Base-by-base conservation (phyloP, 371 early-diverging fungal species). In the Mortierella sp. region DNA sequence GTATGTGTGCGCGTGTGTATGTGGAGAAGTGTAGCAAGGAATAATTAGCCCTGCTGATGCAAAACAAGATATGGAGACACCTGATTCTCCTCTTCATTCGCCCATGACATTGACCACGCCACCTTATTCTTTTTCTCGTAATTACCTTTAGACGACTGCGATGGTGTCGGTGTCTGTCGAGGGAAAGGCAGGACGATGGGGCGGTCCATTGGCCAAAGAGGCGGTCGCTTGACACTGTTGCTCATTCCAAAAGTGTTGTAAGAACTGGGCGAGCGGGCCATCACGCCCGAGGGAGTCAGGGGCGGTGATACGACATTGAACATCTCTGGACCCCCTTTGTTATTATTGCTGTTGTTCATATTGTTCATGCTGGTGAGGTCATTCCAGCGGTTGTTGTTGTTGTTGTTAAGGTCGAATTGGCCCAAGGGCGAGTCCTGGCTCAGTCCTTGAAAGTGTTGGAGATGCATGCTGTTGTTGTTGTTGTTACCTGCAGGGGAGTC, bases 181-280 rank as follows among this genome's bases (percentile, higher is more conserved):
- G 86, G 82, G 43, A 86, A 81, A 5, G 86, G 86, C 74, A 81
- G n/a, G 59, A 53, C 24, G 3, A 79, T 77, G 16, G 77, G 53
- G 24, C 86, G 81, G 48, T 86, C 86, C 79, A 86, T 81, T 31
- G 86, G 86, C 86, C 86, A 86, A 19, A 81, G 53, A 9, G 82
- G 86, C 0, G 86, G 86, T 69, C 86, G 69, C 54, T 86, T 86
- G 70, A 80, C 46, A 48, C 54, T 86, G 72, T 54, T 77, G 75
- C 61, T 76, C 69, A 75, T 64, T 26, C 79, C 80, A 75, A 78
- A 80, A 51, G 28, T 69, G 40, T 46, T 80, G 70, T 78, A 81
- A 1, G 81, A 76, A 53, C 61, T 81, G 1, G 82, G 86, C 8
- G 81, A 81, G 19, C 86, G 80, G 2, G 79, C 82, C 77, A 81